Base-by-base conservation (phyloP, 2,329 filamentous ascomycete genomes). In the Elsinoe ampelina region DNA sequence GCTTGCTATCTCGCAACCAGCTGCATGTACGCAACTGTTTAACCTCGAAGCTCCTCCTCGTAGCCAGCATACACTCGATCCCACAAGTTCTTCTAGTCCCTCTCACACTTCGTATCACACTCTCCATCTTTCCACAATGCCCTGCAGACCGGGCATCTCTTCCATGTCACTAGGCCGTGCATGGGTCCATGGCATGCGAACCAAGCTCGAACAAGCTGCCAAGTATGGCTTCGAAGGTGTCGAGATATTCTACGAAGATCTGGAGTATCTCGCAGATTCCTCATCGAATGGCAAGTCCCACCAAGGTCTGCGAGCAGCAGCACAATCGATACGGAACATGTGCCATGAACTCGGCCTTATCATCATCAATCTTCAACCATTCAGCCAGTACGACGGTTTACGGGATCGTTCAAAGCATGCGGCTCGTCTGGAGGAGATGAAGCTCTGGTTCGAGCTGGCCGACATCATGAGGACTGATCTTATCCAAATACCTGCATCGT, bases 91-190 rank as follows among this genome's bases (percentile, higher is more conserved):
- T 17, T 30, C 26, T 30, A 30, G 26, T 30, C 7, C 26, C 26
- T 30, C 26, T 30, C 26, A 30, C 26, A 7, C 26, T 30, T 30
- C 26, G 26, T 8, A 30, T 30, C 26, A 19, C 12, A 51, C 22
- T 34, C n/a, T 3, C 3, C 19, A 48, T 12, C 17, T 5, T 22
- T 22, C 19, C 58, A 68, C 42, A 2, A 77, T 77, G 74, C 66
- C 77, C 60, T 82, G 77, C 68, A 78, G 77, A 61, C 78, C 85
- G 61, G 85, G 78, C 38, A 90, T 92, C 66, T 83, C 83, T 58
- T 86, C 85, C 60, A 87, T 90, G 78, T 90, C 86, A 50, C 77
- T 92, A 1, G 87, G 87, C 41, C 82, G 85, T 41, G 83, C 82
- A 64, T 85, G 84, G 66, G 81, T 85, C 61, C 87, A 92, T 69